phyloP scores from a whole-genome alignment of 345 rosid genomes.

The Hibiscus mutabilis region DNA sequence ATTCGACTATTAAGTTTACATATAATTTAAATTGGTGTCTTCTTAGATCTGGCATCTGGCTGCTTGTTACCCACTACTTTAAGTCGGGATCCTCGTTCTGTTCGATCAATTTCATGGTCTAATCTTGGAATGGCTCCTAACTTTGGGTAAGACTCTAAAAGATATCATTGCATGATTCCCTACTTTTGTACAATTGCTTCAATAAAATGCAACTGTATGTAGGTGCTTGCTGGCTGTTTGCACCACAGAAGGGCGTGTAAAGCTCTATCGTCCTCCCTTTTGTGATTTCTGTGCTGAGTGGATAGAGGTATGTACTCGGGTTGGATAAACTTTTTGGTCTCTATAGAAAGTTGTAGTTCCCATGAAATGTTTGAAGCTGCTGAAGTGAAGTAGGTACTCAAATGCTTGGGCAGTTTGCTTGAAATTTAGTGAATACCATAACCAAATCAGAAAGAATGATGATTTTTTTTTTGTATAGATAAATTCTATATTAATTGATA shows the following conservation, averaged over 20 bases:
- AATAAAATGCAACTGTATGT: slow-evolving; percentile 4
- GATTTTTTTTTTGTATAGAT: not conserved
- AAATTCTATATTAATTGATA: not conserved
- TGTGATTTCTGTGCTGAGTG: slow-evolving; percentile 85
- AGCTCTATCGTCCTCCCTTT: slow-evolving; percentile 76
- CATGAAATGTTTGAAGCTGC: not conserved
- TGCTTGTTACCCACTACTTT: slow-evolving; percentile 58
- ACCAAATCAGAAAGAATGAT: not conserved
- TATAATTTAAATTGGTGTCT: not conserved
- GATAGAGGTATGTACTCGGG: slow-evolving; percentile 62
- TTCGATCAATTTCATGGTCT: slow-evolving; percentile 89
- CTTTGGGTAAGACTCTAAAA: slow-evolving; percentile 43
- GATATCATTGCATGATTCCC: not conserved
- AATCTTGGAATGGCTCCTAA: slow-evolving; percentile 82
- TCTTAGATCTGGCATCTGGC: slow-evolving; percentile 54
- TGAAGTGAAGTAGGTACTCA: not conserved
- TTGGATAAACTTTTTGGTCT: not conserved
- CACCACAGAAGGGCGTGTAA: slow-evolving; percentile 72
- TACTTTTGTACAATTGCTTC: not conserved
- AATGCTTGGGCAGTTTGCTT: not conserved
- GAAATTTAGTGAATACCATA: not conserved
- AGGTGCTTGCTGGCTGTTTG: slow-evolving; percentile 92
- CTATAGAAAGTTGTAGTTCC: not conserved
- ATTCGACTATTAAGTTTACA: not conserved
- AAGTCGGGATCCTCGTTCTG: slow-evolving; percentile 58